phyloP scores from a whole-genome alignment of 2,329 filamentous ascomycete genomes.

The Monosporascus sp. region DNA sequence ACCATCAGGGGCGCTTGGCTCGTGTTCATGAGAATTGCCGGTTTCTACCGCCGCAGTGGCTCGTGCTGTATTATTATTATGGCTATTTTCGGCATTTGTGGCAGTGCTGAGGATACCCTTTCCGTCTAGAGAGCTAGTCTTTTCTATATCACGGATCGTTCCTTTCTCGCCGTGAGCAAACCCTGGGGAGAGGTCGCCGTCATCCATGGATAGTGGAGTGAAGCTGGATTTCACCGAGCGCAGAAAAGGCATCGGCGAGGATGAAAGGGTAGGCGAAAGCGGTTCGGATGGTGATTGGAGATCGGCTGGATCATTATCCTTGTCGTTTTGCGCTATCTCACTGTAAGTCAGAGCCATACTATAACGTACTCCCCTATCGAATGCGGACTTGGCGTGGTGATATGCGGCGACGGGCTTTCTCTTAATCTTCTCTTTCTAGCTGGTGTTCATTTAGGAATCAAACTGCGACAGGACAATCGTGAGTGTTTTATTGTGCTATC shows the following conservation, averaged over 20 bases:
- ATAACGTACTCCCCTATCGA: neutral
- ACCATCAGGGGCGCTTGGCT: constrained; percentile 22
- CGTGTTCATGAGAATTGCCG: constrained; percentile 22
- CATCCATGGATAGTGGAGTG: constrained; percentile 25
- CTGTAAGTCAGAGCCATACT: constrained; percentile 18
- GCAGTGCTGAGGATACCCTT: constrained; percentile 9
- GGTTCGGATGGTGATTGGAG: constrained; percentile 17
- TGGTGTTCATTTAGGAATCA: too few relatives aligned
- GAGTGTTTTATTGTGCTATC: too few relatives aligned
- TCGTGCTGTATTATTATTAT: constrained; percentile 12
- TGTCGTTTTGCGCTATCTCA: constrained; percentile 19
- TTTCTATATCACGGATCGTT: neutral
- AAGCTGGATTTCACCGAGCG: constrained; percentile 19
- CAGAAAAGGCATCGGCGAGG: constrained; percentile 27
- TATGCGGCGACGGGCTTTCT: too few relatives aligned
- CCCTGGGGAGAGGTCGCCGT: constrained; percentile 19
- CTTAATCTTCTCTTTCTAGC: too few relatives aligned
- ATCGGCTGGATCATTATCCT: constrained; percentile 19
- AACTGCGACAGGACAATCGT: too few relatives aligned
- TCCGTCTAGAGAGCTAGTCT: constrained; percentile 7
- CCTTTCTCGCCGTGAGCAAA: constrained; percentile 1
- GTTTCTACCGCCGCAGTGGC: constrained; percentile 14
- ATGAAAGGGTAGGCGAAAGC: constrained; percentile 21
- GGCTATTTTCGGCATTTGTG: constrained; percentile 7
- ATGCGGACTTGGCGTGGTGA: too few relatives aligned